Percentiles rank a stretch among this genome's conserved stretches.
These are phyloP conservation scores for Paraphaeosphaeria minitans DNA, from an alignment of 2,329 filamentous ascomycete genomes.

Conservation along the genomic window DNA sequence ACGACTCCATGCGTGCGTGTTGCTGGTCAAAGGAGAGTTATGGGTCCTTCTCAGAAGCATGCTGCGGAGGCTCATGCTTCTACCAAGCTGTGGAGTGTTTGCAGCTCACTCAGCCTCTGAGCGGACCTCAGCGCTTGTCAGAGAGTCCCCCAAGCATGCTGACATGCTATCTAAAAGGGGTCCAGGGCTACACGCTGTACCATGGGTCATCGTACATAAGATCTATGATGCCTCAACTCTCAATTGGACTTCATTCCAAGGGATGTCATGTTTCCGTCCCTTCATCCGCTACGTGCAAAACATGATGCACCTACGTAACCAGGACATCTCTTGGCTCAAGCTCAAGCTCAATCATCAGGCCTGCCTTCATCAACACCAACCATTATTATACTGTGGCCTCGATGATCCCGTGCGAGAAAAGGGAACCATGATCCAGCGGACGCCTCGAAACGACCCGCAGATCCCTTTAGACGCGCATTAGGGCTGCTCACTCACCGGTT, in stretches of 20 bases:
- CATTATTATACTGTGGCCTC: not conserved
- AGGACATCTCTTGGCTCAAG: not conserved
- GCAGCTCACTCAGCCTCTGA: no score
- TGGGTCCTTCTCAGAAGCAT: not conserved
- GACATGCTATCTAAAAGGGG: not conserved
- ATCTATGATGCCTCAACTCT: not conserved
- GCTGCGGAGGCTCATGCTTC: no score
- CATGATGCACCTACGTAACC: not conserved
- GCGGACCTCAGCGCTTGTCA: no score
- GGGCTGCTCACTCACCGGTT: not conserved
- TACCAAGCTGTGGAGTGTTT: no score
- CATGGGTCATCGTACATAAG: not conserved
- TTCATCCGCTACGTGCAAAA: not conserved
- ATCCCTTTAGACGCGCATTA: not conserved
- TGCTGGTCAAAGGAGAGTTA: not conserved
- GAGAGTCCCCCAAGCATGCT: not conserved
- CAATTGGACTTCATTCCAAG: no score
- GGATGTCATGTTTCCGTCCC: not conserved
- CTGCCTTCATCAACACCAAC: not conserved
- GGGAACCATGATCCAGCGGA: not conserved
- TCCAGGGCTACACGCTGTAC: not conserved
- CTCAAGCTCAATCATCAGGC: not conserved
- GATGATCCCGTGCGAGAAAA: not conserved
- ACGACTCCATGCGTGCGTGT: not conserved
- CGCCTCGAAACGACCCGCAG: not conserved